phyloP scores from a whole-genome alignment of 805 yeast genomes.

The Soucietia sequanensis region DNA sequence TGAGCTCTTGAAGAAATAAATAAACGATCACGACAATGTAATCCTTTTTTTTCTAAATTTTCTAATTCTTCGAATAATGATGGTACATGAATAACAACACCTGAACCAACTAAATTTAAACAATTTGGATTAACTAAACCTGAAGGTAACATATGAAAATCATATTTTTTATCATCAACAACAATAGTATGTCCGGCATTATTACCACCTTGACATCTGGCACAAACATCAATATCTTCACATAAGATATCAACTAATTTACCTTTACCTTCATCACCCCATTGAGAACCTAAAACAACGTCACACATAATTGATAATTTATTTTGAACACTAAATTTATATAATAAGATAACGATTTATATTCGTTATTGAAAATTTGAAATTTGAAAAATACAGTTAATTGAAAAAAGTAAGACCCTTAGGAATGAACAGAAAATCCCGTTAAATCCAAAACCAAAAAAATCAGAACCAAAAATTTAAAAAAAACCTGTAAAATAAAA shows the following conservation, averaged over 20 bases:
- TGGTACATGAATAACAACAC: slow-evolving; percentile 95
- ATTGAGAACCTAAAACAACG: slow-evolving; percentile 96
- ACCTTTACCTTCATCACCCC: slow-evolving; percentile 99
- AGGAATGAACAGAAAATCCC: slow-evolving; percentile 7
- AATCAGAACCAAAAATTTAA: no score
- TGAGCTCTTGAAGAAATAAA: slow-evolving; percentile 94
- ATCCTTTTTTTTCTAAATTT: slow-evolving; percentile 78
- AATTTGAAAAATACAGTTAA: slow-evolving; percentile 16
- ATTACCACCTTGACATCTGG: slow-evolving; percentile 98
- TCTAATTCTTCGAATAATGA: slow-evolving; percentile 87
- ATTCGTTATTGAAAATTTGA: slow-evolving; percentile 11
- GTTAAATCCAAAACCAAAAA: slow-evolving; percentile 25
- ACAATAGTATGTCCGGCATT: slow-evolving; percentile 99
- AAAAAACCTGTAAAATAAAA: no score
- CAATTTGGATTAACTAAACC: slow-evolving; percentile 96
- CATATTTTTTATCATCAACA: slow-evolving; percentile 83
- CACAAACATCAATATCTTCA: slow-evolving; percentile 94
- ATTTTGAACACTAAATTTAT: no score
- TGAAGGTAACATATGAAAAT: slow-evolving; percentile 98
- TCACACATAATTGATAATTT: slow-evolving; percentile 54
- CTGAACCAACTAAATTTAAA: slow-evolving; percentile 86
- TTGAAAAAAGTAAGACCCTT: slow-evolving; percentile 13
- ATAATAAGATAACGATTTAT: no score
- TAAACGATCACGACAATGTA: slow-evolving; percentile 70
- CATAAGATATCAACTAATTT: slow-evolving; percentile 93